Evolutionary conservation across 352 stramenopile genomes (phyloP).

Genomic region (Pythium chondricola): DNA sequence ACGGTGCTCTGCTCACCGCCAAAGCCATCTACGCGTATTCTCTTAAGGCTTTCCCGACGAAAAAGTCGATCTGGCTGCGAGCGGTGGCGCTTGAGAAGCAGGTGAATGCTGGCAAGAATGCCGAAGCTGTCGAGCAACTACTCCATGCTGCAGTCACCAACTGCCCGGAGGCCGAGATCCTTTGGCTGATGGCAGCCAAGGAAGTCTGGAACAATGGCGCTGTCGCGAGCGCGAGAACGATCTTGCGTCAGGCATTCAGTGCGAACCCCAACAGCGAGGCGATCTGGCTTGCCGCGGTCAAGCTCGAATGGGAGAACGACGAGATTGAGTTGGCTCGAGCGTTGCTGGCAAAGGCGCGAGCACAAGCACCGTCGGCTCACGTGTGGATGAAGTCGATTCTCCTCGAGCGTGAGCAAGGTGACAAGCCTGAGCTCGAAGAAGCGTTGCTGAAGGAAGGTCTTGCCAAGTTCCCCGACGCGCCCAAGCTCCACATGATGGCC

Average conservation of each 20-base stretch:
- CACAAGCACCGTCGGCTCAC: conserved; percentile 82
- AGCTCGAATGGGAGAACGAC: conserved; percentile 98
- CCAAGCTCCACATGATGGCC: conserved; percentile 98
- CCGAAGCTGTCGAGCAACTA: conserved; percentile 79
- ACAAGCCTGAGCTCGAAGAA: conserved; percentile 56
- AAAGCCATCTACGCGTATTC: conserved; percentile 93
- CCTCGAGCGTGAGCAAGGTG: conserved; percentile 90
- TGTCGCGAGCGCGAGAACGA: conserved; percentile 89
- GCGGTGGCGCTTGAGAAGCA: conserved; percentile 96
- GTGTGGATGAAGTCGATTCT: conserved; percentile 98
- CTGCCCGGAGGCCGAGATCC: conserved; percentile 93
- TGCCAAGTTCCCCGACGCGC: conserved; percentile 85
- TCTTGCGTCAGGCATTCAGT: conserved; percentile 95
- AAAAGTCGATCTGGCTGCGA: conserved; percentile 95
- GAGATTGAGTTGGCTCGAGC: conserved; percentile 91
- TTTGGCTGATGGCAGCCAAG: conserved; percentile 98
- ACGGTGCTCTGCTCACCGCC: conserved; percentile 87
- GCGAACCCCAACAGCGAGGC: conserved; percentile 95
- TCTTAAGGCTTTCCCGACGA: conserved; percentile 83
- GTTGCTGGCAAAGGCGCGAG: conserved; percentile 70
- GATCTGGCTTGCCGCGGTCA: conserved; percentile 96
- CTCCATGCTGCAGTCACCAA: conserved; percentile 91
- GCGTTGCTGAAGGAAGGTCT: conserved; percentile 90
- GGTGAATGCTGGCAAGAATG: conserved; percentile 74
- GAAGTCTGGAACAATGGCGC: conserved; percentile 95